phyloP scores from a whole-genome alignment of 805 yeast genomes.

The Lachancea sp. region DNA sequence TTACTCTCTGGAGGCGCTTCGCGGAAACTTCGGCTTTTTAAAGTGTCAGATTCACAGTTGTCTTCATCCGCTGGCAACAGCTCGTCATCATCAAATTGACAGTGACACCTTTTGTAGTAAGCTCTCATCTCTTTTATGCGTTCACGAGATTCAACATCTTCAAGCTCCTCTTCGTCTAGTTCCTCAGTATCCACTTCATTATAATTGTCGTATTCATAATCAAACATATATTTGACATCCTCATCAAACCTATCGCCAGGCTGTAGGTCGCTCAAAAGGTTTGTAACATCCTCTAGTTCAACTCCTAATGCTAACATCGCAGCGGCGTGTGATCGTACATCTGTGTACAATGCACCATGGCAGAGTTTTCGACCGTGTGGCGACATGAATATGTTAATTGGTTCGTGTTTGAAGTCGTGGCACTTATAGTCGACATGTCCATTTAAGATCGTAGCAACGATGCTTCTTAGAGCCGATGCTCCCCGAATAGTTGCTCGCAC shows the following conservation, averaged over 20 bases:
- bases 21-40: slow-evolving; percentile 15
- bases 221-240: slow-evolving; percentile 56
- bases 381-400: slow-evolving; percentile 54
- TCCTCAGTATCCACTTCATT: slow-evolving; percentile 32
- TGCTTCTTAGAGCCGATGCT: slow-evolving; percentile 54
- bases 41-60: slow-evolving; percentile 18
- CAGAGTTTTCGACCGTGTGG: slow-evolving; percentile 60
- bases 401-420: slow-evolving; percentile 55
- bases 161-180: slow-evolving; percentile 18
- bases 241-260: slow-evolving; percentile 63
- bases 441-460: slow-evolving; percentile 55
- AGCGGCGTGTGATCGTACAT: slow-evolving; percentile 52
- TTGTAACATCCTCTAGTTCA: slow-evolving; percentile 45
- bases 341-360: slow-evolving; percentile 53
- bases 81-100: slow-evolving; percentile 35
- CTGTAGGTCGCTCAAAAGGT: slow-evolving; percentile 48
- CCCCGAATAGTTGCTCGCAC: slow-evolving; percentile 52
- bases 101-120: slow-evolving; percentile 33
- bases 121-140: slow-evolving; percentile 18
- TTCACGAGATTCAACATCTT: slow-evolving; percentile 17
- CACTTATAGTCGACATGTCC: slow-evolving; percentile 36
- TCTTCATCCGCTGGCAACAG: slow-evolving; percentile 23
- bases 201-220: slow-evolving; percentile 45
- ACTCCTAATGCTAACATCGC: slow-evolving; percentile 46
- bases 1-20: slow-evolving; percentile 9